Conservation (phyloP, 225 moss, liverwort and hornwort species). For the Physcomitrium patens region DNA sequence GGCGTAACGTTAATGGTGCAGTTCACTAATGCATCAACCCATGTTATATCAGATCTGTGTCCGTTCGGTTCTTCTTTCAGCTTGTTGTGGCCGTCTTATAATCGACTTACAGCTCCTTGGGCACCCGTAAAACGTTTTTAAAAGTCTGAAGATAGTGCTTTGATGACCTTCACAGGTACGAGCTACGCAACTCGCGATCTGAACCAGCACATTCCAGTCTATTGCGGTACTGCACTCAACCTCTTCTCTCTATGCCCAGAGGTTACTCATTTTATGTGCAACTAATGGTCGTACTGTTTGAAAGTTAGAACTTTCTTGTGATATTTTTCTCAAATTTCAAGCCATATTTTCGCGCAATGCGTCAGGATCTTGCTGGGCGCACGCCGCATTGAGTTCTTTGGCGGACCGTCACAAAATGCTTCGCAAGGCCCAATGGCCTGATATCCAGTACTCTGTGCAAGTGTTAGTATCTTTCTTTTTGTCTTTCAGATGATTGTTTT, state of each 20-base stretch:
- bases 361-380: constrained; percentile 97
- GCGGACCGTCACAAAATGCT: constrained; percentile 90
- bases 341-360: background rate
- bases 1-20: constrained; percentile 84
- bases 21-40: background rate
- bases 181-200: constrained; percentile 84
- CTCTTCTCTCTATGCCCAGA: background rate
- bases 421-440: constrained; percentile 90
- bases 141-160: constrained; percentile 19
- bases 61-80: background rate
- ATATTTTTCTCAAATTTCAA: background rate
- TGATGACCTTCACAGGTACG: constrained; percentile 60
- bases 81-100: constrained; percentile 5
- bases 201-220: constrained; percentile 94
- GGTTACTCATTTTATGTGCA: background rate
- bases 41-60: background rate
- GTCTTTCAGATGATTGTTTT: background rate
- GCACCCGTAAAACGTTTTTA: background rate
- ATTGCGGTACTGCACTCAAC: constrained; percentile 55
- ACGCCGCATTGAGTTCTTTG: constrained; percentile 83
- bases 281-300: background rate
- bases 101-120: background rate
- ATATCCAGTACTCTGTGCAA: constrained; percentile 87
- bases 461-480: constrained; percentile 56
- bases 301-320: background rate